Conservation (phyloP, 2,329 filamentous ascomycete species). For the Mycocentrospora acerina region DNA sequence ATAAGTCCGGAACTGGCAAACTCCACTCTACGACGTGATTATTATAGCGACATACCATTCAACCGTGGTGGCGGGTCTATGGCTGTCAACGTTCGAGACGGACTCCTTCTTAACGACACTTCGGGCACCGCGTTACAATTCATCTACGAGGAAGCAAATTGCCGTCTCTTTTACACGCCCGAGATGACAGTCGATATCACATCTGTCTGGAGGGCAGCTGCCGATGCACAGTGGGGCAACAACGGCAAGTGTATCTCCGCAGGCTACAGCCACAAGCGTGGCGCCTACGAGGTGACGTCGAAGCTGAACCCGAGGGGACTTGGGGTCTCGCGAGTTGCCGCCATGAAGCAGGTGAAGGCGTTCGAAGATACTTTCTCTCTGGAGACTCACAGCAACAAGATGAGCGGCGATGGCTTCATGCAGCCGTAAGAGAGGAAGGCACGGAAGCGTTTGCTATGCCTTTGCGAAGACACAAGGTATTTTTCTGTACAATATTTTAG, state of each 20-base stretch:
- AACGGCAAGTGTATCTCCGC: conserved; percentile 34
- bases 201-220: conserved; percentile 42
- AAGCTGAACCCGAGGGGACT: conserved; percentile 24
- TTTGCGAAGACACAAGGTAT: no score
- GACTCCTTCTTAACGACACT: conserved; percentile 32
- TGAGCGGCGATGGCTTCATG: conserved; percentile 39
- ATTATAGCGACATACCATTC: conserved; percentile 28
- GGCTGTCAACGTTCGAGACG: conserved; percentile 40
- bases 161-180: conserved; percentile 44
- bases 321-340: conserved; percentile 15
- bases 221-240: conserved; percentile 38
- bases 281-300: conserved; percentile 21
- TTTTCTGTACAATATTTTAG: no score
- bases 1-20: conserved; percentile 26
- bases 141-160: conserved; percentile 43
- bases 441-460: not conserved
- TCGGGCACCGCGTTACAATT: conserved; percentile 41
- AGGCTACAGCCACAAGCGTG: conserved; percentile 24
- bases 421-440: conserved; percentile 28
- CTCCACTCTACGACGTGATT: conserved; percentile 28
- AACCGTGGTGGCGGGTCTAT: conserved; percentile 19
- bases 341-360: conserved; percentile 21
- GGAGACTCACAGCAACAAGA: conserved; percentile 29
- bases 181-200: conserved; percentile 45
- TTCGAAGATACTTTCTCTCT: conserved; percentile 31